Conservation (phyloP, 768 basidiomycete genomes). For the Cystobasidium onofrii region DNA sequence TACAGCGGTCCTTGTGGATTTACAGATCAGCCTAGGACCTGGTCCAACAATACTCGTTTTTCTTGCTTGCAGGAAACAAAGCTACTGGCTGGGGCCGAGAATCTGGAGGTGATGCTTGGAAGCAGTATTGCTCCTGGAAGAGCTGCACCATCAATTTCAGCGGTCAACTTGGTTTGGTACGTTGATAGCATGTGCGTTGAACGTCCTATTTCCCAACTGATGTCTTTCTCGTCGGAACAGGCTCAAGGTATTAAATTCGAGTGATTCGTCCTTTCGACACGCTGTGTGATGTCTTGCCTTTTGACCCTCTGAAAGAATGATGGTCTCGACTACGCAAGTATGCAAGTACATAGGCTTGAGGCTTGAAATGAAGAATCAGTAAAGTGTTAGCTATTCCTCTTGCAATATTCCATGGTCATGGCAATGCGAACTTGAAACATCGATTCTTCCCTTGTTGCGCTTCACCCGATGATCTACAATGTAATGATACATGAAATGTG, state of each 20-base stretch:
- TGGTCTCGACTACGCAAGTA: no score
- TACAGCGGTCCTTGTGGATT: conserved; percentile 33
- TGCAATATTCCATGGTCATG: no score
- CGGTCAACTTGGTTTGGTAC: conserved; percentile 17
- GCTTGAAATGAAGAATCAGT: no score
- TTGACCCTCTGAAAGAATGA: no score
- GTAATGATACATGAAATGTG: not conserved
- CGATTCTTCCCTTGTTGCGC: not conserved
- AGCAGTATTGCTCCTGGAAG: conserved; percentile 31
- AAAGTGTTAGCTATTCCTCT: no score
- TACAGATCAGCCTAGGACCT: conserved; percentile 7
- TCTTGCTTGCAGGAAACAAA: conserved; percentile 57
- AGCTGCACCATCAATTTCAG: conserved; percentile 30
- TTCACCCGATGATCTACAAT: not conserved
- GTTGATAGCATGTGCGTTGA: not conserved
- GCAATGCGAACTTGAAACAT: no score
- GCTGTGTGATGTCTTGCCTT: not conserved
- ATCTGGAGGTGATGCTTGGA: conserved; percentile 95
- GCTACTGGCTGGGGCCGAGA: conserved; percentile 74
- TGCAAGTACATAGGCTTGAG: no score
- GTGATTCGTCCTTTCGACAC: not conserved
- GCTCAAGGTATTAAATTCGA: conserved; percentile 30
- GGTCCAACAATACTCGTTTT: not conserved
- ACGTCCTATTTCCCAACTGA: not conserved
- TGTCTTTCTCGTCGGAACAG: not conserved